Conservation (phyloP, 179 eudicot species). For the Carnegiea gigantea region DNA sequence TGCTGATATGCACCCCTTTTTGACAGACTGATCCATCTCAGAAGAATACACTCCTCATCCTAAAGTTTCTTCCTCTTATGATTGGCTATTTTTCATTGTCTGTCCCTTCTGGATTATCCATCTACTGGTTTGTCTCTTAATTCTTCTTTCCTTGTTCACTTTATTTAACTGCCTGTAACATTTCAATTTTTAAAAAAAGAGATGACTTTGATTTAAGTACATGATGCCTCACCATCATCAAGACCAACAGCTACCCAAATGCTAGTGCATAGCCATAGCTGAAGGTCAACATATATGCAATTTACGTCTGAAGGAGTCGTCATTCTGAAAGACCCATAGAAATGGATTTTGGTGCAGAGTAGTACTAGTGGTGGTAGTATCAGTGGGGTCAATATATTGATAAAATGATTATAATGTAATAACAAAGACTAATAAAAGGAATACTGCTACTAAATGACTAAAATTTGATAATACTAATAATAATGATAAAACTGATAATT, state of each 20-base stretch:
- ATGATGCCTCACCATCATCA: too few species aligned
- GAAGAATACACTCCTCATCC: conserved; percentile 88
- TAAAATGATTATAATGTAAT: too few species aligned
- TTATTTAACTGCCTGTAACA: not conserved
- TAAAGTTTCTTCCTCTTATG: conserved; percentile 97
- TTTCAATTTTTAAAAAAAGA: not conserved
- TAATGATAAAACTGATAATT: not conserved
- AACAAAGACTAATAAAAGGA: not conserved
- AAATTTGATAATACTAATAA: not conserved
- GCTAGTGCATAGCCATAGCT: too few species aligned
- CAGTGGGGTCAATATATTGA: too few species aligned
- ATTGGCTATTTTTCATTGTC: conserved; percentile 97
- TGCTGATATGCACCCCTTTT: conserved; percentile 19
- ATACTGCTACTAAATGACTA: not conserved
- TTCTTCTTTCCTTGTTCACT: conserved; percentile 16
- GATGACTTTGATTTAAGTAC: too few species aligned
- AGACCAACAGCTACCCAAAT: too few species aligned
- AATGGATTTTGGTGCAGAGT: too few species aligned
- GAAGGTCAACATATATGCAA: too few species aligned
- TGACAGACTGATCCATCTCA: conserved; percentile 92
- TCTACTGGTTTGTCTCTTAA: conserved; percentile 69
- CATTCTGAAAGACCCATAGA: too few species aligned
- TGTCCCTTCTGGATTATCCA: conserved; percentile 96
- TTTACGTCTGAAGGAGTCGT: too few species aligned
- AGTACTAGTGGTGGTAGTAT: too few species aligned